A percentile compares a stretch with the other conserved stretches of the same genome.
Conservation (phyloP, 1,284 basidiomycete species). For the Marasmius oreades region DNA sequence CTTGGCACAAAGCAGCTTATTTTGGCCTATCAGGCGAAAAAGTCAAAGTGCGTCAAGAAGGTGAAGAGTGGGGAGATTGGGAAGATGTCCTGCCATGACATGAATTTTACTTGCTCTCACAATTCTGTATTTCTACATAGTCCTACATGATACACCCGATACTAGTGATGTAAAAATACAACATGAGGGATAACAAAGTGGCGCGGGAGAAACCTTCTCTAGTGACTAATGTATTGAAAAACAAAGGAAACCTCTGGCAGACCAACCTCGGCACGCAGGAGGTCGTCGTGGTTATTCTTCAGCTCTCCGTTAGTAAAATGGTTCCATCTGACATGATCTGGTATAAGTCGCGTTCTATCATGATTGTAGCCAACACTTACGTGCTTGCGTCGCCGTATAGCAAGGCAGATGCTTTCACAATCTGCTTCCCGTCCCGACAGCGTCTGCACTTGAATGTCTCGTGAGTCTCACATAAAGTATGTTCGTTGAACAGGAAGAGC, state of each 20-base stretch:
- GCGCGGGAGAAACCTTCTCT: conserved; percentile 13
- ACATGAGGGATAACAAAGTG: too few relatives aligned
- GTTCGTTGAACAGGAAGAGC: conserved; percentile 89
- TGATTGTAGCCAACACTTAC: conserved; percentile 47
- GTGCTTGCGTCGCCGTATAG: conserved; percentile 97
- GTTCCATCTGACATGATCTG: conserved; percentile 77
- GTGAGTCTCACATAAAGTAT: conserved; percentile 91
- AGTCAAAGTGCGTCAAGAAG: conserved; percentile 59
- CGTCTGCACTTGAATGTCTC: conserved; percentile 98
- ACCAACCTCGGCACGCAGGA: conserved; percentile 88
- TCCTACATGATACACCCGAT: conserved; percentile 2
- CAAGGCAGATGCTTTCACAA: conserved; percentile 79
- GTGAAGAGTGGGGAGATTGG: conserved; percentile 73
- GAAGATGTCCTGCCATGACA: conserved; percentile 50
- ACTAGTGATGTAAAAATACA: background rate
- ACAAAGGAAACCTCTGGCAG: conserved; percentile 86
- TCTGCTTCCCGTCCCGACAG: conserved; percentile 86
- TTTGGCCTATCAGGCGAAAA: conserved; percentile 74
- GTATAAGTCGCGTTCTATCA: conserved; percentile 8
- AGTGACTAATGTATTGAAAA: conserved; percentile 89
- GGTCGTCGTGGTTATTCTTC: conserved; percentile 91
- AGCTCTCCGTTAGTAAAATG: conserved; percentile 91
- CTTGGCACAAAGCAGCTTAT: conserved; percentile 73
- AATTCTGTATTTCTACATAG: conserved; percentile 15
- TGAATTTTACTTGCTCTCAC: background rate